Evolutionary conservation across 257 asterid genomes (phyloP).

Genomic region (Jacaranda copaia): DNA sequence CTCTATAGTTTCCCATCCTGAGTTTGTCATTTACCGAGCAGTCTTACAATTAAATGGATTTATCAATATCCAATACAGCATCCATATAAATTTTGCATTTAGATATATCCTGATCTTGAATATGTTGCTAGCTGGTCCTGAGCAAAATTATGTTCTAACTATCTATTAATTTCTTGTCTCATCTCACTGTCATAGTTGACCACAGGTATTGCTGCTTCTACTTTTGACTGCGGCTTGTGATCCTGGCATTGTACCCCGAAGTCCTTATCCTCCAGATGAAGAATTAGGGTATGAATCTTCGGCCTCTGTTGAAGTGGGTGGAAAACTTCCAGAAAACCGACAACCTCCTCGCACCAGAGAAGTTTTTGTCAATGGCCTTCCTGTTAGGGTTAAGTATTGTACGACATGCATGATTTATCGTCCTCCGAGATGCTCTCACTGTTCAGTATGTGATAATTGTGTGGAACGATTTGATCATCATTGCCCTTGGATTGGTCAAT

Average conservation of each 20-base stretch:
- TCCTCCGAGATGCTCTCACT: conserved; percentile 14
- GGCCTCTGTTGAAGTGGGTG: conserved; percentile 17
- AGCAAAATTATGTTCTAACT: no score
- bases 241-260: conserved; percentile 23
- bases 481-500: conserved; percentile 12
- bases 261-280: background rate
- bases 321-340: background rate
- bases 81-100: no score
- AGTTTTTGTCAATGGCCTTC: conserved; percentile 6
- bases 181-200: background rate
- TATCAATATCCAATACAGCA: no score
- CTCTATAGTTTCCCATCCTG: no score
- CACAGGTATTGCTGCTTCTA: conserved; percentile 14
- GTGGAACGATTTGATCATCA: conserved; percentile 8
- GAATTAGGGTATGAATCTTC: conserved; percentile 22
- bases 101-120: no score
- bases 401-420: conserved; percentile 6
- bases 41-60: no score
- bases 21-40: no score
- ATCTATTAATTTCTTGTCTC: background rate
- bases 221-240: conserved; percentile 23
- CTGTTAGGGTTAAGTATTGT: conserved; percentile 5
- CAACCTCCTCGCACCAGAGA: background rate
- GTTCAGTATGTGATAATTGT: conserved; percentile 10
- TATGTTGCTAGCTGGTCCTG: no score